Percentiles rank a stretch among this genome's conserved stretches.
Evolutionary conservation across 495 filamentous ascomycete genomes (phyloP).

Genomic region (Aspergillus olivimuriae): DNA sequence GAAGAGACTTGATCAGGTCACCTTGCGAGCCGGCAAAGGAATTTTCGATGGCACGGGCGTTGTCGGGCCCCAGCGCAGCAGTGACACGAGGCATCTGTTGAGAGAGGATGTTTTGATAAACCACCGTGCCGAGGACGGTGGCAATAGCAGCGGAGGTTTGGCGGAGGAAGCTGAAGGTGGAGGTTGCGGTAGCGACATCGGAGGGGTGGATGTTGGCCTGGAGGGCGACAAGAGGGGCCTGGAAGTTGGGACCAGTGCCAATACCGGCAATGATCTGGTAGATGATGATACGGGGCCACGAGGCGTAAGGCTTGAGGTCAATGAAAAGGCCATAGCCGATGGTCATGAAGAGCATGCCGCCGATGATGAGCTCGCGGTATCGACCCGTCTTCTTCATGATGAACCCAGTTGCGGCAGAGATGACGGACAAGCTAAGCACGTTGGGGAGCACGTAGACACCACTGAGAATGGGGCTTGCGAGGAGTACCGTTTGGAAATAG

Average conservation of each 20-base stretch:
- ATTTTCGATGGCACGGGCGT: conserved; percentile 23
- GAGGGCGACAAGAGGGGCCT: conserved; percentile 52
- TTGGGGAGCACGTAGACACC: conserved; percentile 77
- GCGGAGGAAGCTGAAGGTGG: conserved; percentile 48
- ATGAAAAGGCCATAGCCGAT: conserved; percentile 51
- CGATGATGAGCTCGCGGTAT: conserved; percentile 43
- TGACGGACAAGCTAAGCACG: conserved; percentile 61
- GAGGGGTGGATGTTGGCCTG: conserved; percentile 44
- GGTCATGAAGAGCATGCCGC: conserved; percentile 44
- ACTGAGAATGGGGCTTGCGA: conserved; percentile 63
- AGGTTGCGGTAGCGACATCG: conserved; percentile 48
- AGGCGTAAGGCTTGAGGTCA: conserved; percentile 39
- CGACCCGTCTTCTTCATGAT: conserved; percentile 65
- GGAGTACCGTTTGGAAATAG: conserved; percentile 72
- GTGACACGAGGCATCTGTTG: conserved; percentile 33
- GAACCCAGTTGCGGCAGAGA: conserved; percentile 58
- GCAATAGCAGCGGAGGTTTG: conserved; percentile 46
- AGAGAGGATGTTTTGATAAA: conserved; percentile 50
- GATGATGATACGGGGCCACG: conserved; percentile 46
- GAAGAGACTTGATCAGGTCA: conserved; percentile 45
- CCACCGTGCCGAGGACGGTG: conserved; percentile 50
- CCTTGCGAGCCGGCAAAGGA: conserved; percentile 56
- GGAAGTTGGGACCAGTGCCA: conserved; percentile 52
- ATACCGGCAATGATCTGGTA: conserved; percentile 49
- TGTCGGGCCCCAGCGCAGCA: conserved; percentile 27